phyloP scores from a whole-genome alignment of 768 basidiomycete genomes.

The Russula emetica region DNA sequence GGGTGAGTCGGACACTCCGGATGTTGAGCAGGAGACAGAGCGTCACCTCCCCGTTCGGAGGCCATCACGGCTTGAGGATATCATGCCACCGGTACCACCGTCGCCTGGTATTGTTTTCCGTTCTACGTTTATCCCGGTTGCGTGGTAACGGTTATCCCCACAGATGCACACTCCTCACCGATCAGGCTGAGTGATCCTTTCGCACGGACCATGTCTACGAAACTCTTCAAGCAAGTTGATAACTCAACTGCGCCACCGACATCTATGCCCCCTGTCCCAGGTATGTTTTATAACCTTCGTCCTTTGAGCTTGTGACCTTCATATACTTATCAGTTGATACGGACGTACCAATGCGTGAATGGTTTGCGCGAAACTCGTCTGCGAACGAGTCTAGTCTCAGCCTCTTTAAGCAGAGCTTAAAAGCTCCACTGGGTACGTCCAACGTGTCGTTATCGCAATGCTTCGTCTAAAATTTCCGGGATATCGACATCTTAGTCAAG shows the following conservation, averaged over 20 bases:
- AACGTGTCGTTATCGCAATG: too few species aligned
- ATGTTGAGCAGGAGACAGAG: slow-evolving; percentile 14
- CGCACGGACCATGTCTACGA: slow-evolving; percentile 14
- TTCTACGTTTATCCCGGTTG: not conserved
- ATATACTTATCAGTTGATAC: slow-evolving; percentile 22
- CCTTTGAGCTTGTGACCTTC: not conserved
- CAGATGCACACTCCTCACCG: slow-evolving; percentile 11
- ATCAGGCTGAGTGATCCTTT: not conserved
- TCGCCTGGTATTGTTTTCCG: slow-evolving; percentile 28
- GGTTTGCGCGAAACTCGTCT: slow-evolving; percentile 21
- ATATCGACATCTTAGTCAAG: slow-evolving; percentile 46
- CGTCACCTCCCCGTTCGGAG: slow-evolving; percentile 12
- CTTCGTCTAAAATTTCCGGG: not conserved
- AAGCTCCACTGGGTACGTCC: slow-evolving; percentile 63
- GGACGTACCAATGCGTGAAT: slow-evolving; percentile 13
- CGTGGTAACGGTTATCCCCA: not conserved
- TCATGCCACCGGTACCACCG: slow-evolving; percentile 27
- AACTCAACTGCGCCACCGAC: slow-evolving; percentile 6
- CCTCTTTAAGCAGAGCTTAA: slow-evolving; percentile 65
- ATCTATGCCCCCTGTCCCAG: slow-evolving; percentile 9
- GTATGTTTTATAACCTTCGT: slow-evolving; percentile 35
- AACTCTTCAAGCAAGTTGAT: slow-evolving; percentile 9
- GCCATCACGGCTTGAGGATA: slow-evolving; percentile 14
- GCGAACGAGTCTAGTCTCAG: slow-evolving; percentile 40
- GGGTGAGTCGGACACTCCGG: slow-evolving; percentile 34